phyloP scores from a whole-genome alignment of 2,329 filamentous ascomycete species.

The Colletotrichum sp. region DNA sequence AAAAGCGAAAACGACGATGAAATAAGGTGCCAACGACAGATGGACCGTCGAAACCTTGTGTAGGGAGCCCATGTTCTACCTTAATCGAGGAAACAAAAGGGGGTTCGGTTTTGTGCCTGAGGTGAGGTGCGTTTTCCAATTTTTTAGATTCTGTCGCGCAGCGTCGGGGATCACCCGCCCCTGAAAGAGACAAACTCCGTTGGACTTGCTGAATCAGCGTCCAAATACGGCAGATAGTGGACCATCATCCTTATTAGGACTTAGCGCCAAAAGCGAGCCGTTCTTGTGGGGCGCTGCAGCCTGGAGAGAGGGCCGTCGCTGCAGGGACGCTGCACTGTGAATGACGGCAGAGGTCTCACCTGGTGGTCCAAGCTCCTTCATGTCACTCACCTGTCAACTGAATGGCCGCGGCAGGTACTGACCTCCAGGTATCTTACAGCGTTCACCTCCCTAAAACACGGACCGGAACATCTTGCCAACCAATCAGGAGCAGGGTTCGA shows the following conservation, averaged over 20 bases:
- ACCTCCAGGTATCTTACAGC: neutral
- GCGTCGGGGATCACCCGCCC: neutral
- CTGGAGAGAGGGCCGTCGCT: neutral
- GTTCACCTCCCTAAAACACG: neutral
- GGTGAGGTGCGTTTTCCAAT: neutral
- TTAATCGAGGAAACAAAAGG: neutral
- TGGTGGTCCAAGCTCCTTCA: neutral
- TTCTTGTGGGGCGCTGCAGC: neutral
- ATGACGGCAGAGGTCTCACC: neutral
- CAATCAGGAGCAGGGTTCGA: neutral
- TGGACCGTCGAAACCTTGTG: neutral
- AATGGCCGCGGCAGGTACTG: neutral
- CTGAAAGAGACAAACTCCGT: neutral
- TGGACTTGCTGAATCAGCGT: neutral
- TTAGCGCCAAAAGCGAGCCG: neutral
- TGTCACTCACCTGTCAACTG: neutral
- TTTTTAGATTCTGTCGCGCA: neutral
- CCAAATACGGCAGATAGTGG: neutral
- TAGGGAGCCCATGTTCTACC: neutral
- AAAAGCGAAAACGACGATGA: neutral
- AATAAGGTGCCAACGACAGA: neutral
- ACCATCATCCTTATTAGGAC: neutral
- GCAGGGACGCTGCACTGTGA: neutral
- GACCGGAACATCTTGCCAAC: neutral
- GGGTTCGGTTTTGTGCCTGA: neutral